Evolutionary conservation across 768 basidiomycete species (phyloP).

Genomic region (Mycena chlorophos): DNA sequence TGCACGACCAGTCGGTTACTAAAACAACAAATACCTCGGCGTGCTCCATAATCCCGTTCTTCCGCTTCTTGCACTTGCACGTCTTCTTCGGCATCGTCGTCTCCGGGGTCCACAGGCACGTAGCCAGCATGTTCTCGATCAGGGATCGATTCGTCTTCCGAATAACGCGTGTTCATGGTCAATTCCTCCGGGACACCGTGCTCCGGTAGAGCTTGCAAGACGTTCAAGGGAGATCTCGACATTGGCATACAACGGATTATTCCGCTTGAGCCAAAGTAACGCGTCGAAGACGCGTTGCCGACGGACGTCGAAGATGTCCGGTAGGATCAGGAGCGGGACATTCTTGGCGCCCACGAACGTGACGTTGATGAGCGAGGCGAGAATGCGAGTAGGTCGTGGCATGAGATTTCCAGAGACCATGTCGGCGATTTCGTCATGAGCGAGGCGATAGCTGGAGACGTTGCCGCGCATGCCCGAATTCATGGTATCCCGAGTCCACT

Average conservation of each 20-base stretch:
- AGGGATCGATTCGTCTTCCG: conserved; percentile 16
- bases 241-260: conserved; percentile 33
- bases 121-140: conserved; percentile 29
- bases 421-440: conserved; percentile 25
- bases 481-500: conserved; percentile 9
- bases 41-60: not conserved
- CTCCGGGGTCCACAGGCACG: conserved; percentile 23
- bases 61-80: not conserved
- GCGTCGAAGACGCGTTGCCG: conserved; percentile 29
- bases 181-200: conserved; percentile 37
- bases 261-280: conserved; percentile 35
- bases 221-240: conserved; percentile 26
- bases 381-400: conserved; percentile 29
- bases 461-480: conserved; percentile 37
- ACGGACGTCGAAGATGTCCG: conserved; percentile 33
- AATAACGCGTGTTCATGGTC: conserved; percentile 16
- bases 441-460: conserved; percentile 32
- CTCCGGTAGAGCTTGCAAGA: conserved; percentile 29
- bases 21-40: not conserved
- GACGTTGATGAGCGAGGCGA: conserved; percentile 34
- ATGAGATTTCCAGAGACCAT: conserved; percentile 39
- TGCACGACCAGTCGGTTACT: not conserved
- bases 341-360: conserved; percentile 36
- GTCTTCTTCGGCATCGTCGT: not conserved
- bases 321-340: conserved; percentile 30